Conservation (phyloP, 1,284 basidiomycete genomes). For the Heterobasidion occidentale region DNA sequence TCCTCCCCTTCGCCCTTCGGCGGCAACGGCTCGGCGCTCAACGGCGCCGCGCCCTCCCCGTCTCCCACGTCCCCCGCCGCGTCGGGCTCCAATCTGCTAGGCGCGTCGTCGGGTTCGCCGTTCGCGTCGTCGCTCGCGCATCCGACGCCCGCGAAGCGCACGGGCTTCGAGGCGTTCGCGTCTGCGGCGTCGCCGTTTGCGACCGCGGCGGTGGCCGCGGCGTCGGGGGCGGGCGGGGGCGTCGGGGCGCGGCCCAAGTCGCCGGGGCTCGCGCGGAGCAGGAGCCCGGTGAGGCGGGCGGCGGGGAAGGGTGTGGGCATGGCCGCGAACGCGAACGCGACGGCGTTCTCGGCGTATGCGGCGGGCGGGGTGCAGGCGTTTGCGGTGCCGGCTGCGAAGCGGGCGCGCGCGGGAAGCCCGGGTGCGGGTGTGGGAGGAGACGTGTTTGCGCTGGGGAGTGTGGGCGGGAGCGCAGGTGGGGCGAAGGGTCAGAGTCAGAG, state of each 20-base stretch:
- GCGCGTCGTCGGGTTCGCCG: background rate
- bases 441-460: conserved; percentile 14
- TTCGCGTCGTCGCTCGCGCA: conserved; percentile 5
- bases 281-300: background rate
- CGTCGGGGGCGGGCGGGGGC: too few species aligned
- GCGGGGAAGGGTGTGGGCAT: background rate
- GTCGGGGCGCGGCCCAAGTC: conserved; percentile 21
- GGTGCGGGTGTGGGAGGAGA: conserved; percentile 14
- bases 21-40: background rate
- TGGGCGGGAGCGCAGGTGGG: conserved; percentile 19
- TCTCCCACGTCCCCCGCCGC: conserved; percentile 7
- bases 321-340: conserved; percentile 26
- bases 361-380: conserved; percentile 41
- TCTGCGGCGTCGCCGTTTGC: conserved; percentile 55
- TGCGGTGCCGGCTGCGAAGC: conserved; percentile 39
- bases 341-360: conserved; percentile 57
- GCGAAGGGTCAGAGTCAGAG: conserved; percentile 26
- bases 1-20: background rate
- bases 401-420: conserved; percentile 21
- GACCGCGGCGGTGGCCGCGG: conserved; percentile 18
- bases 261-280: conserved; percentile 17
- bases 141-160: conserved; percentile 16
- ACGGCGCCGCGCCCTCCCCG: conserved; percentile 7
- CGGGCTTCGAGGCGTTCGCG: conserved; percentile 39
- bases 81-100: background rate